A percentile compares a stretch with the other conserved stretches of the same genome.
phyloP scores from a whole-genome alignment of 768 basidiomycete species.

The Amanita thiersii region DNA sequence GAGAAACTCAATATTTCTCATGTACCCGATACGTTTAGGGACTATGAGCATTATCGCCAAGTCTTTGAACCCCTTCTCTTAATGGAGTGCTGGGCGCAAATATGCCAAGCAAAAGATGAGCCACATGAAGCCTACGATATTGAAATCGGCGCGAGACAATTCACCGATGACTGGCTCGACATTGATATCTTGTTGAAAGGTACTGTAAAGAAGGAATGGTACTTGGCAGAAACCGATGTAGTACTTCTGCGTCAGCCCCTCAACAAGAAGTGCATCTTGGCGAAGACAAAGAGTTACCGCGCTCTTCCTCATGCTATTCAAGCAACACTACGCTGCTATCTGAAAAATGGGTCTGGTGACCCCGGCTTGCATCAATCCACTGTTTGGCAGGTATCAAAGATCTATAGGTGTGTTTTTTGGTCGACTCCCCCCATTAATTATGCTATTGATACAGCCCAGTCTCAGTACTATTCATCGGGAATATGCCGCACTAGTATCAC shows the following conservation, averaged over 20 bases:
- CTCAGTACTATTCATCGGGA: slow-evolving; percentile 89
- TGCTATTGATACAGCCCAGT: slow-evolving; percentile 30
- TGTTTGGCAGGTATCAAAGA: slow-evolving; percentile 69
- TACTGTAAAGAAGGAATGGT: slow-evolving; percentile 61
- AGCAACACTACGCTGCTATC: slow-evolving; percentile 51
- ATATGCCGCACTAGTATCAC: slow-evolving; percentile 76
- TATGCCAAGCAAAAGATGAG: slow-evolving; percentile 71
- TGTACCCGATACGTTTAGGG: slow-evolving; percentile 61
- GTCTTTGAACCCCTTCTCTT: slow-evolving; percentile 82
- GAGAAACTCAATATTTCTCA: slow-evolving; percentile 24
- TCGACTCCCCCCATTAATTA: background rate
- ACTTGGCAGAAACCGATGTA: slow-evolving; percentile 74
- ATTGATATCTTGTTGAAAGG: slow-evolving; percentile 59
- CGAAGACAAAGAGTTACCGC: slow-evolving; percentile 43
- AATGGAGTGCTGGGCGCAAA: slow-evolving; percentile 88
- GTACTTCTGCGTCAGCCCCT: slow-evolving; percentile 64
- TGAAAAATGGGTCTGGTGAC: slow-evolving; percentile 32
- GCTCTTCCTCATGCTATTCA: slow-evolving; percentile 37
- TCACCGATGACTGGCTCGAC: slow-evolving; percentile 78
- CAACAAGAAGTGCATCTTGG: slow-evolving; percentile 51
- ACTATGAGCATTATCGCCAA: slow-evolving; percentile 58
- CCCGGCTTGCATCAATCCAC: slow-evolving; percentile 57
- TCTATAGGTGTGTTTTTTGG: slow-evolving; percentile 57
- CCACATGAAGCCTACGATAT: slow-evolving; percentile 42
- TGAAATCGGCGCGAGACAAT: slow-evolving; percentile 61